A percentile compares a stretch with the other conserved stretches of the same genome.
These are phyloP conservation scores for Monilinia fructigena DNA, from an alignment of 2,329 filamentous ascomycete species.

Conservation along the genomic window DNA sequence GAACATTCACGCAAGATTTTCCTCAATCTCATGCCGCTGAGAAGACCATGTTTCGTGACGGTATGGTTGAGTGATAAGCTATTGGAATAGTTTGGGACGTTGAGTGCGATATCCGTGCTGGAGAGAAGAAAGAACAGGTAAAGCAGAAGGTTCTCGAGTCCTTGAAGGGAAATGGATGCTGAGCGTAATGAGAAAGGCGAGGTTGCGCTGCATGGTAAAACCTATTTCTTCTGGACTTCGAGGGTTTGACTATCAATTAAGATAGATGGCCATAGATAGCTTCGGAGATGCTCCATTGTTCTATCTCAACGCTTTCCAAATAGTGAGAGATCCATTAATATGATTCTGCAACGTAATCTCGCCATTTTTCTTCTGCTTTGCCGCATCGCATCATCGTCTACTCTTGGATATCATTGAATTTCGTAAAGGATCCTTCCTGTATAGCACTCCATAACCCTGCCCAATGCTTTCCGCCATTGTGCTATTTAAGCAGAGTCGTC, in stretches of 20 bases:
- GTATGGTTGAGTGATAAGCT: conserved; percentile 56
- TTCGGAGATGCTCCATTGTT: background rate
- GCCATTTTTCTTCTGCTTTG: conserved; percentile 1
- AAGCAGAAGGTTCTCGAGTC: conserved; percentile 53
- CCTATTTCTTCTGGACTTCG: conserved; percentile 62
- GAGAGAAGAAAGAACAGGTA: conserved; percentile 49
- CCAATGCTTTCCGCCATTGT: conserved; percentile 20
- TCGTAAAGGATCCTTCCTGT: conserved; percentile 25
- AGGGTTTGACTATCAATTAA: conserved; percentile 40
- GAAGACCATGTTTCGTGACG: conserved; percentile 56
- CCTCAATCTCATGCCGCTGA: conserved; percentile 56
- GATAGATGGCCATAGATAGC: conserved; percentile 10
- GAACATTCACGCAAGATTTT: conserved; percentile 44
- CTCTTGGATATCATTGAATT: conserved; percentile 27
- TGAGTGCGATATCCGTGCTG: conserved; percentile 66
- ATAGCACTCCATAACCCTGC: conserved; percentile 24
- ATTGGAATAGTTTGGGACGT: conserved; percentile 63
- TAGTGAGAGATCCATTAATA: conserved; percentile 39
- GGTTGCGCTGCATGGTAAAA: conserved; percentile 62
- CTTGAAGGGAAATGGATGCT: conserved; percentile 51
- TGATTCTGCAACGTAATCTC: background rate
- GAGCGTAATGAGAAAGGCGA: conserved; percentile 61
- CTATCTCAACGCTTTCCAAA: conserved; percentile 34
- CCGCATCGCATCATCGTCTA: background rate
- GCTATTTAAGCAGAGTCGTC: conserved; percentile 30